Percentiles rank a stretch among this genome's conserved stretches.
Evolutionary conservation across 2,329 filamentous ascomycete genomes (phyloP).

Genomic region (Cercospora brassicicola): DNA sequence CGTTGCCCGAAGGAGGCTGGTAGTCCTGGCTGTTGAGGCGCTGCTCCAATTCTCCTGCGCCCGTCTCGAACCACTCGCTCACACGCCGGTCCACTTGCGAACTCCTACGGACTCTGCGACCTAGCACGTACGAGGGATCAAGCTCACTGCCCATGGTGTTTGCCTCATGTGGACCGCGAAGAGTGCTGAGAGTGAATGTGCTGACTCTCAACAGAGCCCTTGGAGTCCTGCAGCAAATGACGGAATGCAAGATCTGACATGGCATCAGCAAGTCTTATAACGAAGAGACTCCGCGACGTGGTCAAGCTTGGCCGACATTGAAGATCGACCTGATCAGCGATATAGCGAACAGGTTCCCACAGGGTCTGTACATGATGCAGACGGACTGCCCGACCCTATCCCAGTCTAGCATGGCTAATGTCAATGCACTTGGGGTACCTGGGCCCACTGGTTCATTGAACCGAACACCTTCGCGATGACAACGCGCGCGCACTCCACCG

Average conservation of each 20-base stretch:
- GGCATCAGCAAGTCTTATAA: neutral
- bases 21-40: neutral
- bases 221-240: neutral
- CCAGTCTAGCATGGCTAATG: neutral
- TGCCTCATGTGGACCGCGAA: neutral
- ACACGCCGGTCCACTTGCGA: neutral
- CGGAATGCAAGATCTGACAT: neutral
- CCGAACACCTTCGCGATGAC: neutral
- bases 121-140: neutral
- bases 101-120: neutral
- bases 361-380: neutral
- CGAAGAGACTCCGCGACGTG: neutral
- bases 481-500: neutral
- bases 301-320: neutral
- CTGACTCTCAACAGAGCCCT: neutral
- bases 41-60: neutral
- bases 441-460: neutral
- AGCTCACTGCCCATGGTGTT: neutral
- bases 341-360: neutral
- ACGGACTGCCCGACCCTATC: neutral
- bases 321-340: neutral
- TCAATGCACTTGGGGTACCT: neutral
- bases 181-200: neutral
- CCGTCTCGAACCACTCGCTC: constrained; percentile 10
- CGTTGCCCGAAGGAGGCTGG: neutral